Conservation (phyloP, 805 yeast genomes). For the Starmerella roubikii region DNA sequence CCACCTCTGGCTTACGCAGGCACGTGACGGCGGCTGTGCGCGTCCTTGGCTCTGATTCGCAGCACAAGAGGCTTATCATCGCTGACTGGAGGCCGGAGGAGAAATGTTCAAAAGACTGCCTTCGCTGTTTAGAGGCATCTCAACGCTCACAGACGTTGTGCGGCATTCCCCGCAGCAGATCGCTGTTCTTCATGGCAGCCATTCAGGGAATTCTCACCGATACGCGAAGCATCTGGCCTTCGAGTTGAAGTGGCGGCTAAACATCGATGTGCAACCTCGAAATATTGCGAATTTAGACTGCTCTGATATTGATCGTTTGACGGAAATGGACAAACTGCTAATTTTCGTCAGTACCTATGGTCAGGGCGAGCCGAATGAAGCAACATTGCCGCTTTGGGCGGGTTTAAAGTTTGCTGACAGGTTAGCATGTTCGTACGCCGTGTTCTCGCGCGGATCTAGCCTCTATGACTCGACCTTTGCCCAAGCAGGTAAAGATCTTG, state of each 20-base stretch:
- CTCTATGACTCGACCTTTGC: conserved; percentile 65
- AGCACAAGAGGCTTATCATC: too few species aligned
- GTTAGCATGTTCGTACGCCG: conserved; percentile 31
- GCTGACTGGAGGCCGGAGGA: too few species aligned
- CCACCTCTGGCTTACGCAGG: too few species aligned
- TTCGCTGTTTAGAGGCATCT: neutral
- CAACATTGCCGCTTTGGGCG: conserved; percentile 32
- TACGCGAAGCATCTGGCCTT: conserved; percentile 66
- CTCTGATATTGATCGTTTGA: conserved; percentile 46
- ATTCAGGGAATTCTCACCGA: conserved; percentile 83
- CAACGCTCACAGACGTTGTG: conserved; percentile 1
- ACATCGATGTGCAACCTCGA: conserved; percentile 51
- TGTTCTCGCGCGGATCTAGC: conserved; percentile 72
- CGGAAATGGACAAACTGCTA: conserved; percentile 37
- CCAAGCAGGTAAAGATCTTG: conserved; percentile 44
- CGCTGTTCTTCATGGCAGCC: conserved; percentile 63
- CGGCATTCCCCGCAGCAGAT: conserved; percentile 19
- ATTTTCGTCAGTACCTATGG: conserved; percentile 71
- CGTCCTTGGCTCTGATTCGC: too few species aligned
- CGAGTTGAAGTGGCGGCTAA: conserved; percentile 59
- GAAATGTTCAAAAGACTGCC: too few species aligned
- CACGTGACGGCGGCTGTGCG: too few species aligned
- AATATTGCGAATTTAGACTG: conserved; percentile 63
- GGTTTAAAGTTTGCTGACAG: conserved; percentile 23
- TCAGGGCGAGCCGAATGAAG: conserved; percentile 81